phyloP scores from a whole-genome alignment of 2,329 filamentous ascomycete species.

The Coniella vitis region DNA sequence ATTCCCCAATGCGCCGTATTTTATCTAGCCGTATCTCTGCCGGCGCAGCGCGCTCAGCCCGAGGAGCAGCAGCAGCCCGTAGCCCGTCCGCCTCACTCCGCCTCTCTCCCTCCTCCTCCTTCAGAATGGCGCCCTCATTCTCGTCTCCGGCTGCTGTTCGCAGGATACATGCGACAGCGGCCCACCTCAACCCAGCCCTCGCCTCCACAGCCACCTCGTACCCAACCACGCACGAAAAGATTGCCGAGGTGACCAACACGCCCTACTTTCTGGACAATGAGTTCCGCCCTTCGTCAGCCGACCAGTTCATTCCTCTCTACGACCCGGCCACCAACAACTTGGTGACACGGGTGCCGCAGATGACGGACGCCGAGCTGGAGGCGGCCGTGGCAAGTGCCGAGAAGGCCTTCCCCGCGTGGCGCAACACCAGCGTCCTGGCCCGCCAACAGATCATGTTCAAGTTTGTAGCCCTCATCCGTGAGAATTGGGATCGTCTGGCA shows the following conservation, averaged over 20 bases:
- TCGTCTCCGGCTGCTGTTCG: slow-evolving; percentile 32
- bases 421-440: slow-evolving; percentile 61
- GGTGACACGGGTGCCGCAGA: slow-evolving; percentile 76
- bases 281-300: slow-evolving; percentile 61
- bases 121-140: slow-evolving; percentile 18
- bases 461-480: slow-evolving; percentile 70
- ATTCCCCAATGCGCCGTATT: slow-evolving; percentile 37
- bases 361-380: slow-evolving; percentile 69
- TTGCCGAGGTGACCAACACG: slow-evolving; percentile 61
- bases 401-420: slow-evolving; percentile 70
- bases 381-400: slow-evolving; percentile 69
- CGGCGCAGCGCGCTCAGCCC: slow-evolving; percentile 28
- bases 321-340: slow-evolving; percentile 83
- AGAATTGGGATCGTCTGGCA: slow-evolving; percentile 79
- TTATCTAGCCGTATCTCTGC: slow-evolving; percentile 33
- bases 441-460: slow-evolving; percentile 86
- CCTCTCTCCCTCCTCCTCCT: slow-evolving; percentile 17
- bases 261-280: slow-evolving; percentile 79
- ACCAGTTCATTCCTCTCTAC: slow-evolving; percentile 70
- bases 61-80: slow-evolving; percentile 19
- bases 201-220: slow-evolving; percentile 54
- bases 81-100: slow-evolving; percentile 16
- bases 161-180: slow-evolving; percentile 51
- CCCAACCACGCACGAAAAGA: slow-evolving; percentile 65
- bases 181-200: slow-evolving; percentile 47